phyloP scores from a whole-genome alignment of 2,329 filamentous ascomycete species.

The Trichoderma polysporum region DNA sequence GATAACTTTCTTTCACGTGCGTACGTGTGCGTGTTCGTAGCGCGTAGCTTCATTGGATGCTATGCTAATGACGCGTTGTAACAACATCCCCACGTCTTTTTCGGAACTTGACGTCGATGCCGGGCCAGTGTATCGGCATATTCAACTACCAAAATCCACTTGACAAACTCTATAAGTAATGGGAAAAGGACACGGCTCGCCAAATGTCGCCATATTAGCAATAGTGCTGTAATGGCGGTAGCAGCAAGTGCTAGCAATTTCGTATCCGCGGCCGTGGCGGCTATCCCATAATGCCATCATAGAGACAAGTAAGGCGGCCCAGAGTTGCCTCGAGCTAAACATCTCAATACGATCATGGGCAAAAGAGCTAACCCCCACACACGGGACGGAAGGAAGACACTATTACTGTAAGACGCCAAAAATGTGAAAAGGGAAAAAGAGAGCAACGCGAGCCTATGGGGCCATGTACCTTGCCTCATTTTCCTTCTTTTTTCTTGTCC shows the following conservation, averaged over 20 bases:
- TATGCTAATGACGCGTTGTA: not conserved
- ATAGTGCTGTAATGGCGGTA: not conserved
- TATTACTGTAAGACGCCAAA: not conserved
- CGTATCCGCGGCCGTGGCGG: constrained; percentile 9
- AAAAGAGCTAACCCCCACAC: not conserved
- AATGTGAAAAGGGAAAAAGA: not conserved
- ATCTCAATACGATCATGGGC: not conserved
- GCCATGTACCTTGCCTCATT: not conserved
- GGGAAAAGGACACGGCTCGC: not conserved
- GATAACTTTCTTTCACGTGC: not conserved
- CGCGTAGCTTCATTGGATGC: not conserved
- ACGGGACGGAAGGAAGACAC: not conserved
- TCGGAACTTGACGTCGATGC: not conserved
- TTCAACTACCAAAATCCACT: not conserved
- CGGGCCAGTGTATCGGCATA: not conserved
- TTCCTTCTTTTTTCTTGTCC: not conserved
- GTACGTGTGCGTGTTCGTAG: not conserved
- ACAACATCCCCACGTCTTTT: not conserved
- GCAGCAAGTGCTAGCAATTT: not conserved
- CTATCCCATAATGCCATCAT: constrained; percentile 1
- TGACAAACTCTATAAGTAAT: constrained; percentile 1
- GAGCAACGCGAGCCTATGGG: not conserved
- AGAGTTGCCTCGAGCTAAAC: not conserved
- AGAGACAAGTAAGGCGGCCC: no score
- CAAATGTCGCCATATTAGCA: not conserved